Evolutionary conservation across 2,329 filamentous ascomycete species (phyloP).

Genomic region (Monosporascus cannonballus): DNA sequence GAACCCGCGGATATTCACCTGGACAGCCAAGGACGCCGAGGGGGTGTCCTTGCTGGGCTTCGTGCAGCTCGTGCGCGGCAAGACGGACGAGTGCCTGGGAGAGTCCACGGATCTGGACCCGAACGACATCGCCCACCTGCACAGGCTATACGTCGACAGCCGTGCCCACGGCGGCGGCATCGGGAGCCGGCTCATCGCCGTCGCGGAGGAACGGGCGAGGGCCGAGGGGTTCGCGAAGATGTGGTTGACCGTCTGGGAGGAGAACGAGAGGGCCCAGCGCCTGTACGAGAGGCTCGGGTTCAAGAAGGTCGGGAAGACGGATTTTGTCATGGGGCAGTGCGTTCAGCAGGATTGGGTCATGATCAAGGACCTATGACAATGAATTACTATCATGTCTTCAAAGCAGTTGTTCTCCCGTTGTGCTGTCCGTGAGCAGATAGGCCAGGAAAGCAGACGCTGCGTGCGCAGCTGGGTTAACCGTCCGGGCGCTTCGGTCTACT

Average conservation of each 20-base stretch:
- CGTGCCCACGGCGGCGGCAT: slow-evolving; percentile 22
- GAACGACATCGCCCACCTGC: slow-evolving; percentile 16
- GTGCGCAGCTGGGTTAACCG: too few species aligned
- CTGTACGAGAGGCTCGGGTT: slow-evolving; percentile 21
- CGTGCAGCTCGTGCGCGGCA: slow-evolving; percentile 19
- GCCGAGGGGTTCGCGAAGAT: slow-evolving; percentile 19
- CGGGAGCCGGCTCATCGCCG: slow-evolving; percentile 19
- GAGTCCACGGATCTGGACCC: slow-evolving; percentile 9
- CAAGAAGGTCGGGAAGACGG: slow-evolving; percentile 12
- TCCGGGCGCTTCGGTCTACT: too few species aligned
- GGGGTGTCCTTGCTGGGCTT: slow-evolving; percentile 15
- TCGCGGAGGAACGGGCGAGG: slow-evolving; percentile 18
- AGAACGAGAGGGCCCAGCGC: slow-evolving; percentile 13
- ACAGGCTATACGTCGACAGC: slow-evolving; percentile 22
- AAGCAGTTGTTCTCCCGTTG: too few species aligned
- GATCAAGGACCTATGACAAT: slow-evolving; percentile 1
- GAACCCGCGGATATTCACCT: slow-evolving; percentile 13
- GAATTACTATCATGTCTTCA: background rate
- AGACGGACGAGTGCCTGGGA: slow-evolving; percentile 13
- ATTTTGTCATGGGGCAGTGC: slow-evolving; percentile 16
- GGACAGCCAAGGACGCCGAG: slow-evolving; percentile 14
- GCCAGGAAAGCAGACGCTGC: too few species aligned
- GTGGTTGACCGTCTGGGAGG: slow-evolving; percentile 25
- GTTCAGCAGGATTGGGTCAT: slow-evolving; percentile 20
- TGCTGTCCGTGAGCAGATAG: too few species aligned